Evolutionary conservation across 1,139 yeast genomes (phyloP), one percentile per base, ranked within the genome.

Genomic region (Yarrowia galli): DNA sequence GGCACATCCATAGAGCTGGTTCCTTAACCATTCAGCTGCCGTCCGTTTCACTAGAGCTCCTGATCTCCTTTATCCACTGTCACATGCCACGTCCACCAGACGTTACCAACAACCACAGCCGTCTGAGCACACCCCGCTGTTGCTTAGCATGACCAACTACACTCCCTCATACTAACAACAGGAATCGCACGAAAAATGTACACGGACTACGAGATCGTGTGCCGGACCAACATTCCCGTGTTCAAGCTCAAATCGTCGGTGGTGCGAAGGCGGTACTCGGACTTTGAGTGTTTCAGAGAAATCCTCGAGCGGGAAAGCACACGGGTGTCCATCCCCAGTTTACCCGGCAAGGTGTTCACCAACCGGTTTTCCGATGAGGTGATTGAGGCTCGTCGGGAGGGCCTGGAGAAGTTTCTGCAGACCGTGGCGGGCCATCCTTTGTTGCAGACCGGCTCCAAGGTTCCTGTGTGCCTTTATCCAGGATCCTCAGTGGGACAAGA

Each of bases 381-480:
- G 69, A 92, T 95, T 70, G 97, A 92, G 74, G 87, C 87, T 69
- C 83, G 99, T 73, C 82, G 97, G 69, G 87, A 84, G 72, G 98
- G 97, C 0, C 82, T 95, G 66, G 97, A 92, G 76, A 85, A 86
- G 75, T 95, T 96, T 78, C 77, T 95, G 54, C 84, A 85, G 68
- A 83, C 86, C 35, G 97, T 95, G 15, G 96, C 97, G 22, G 97
- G 97, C 12, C 99, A 95, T 77, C 99, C 99, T 1, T 80, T 95
- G 70, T 80, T 95, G 69, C 98, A 95, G 78, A 91, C 97, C 0
- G 97, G 97, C 0, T 87, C 95, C n/a, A 86, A 87, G 72, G 87
- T 91, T 0, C n/a, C 82, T 95, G 72, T 88, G 89, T 69, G 89
- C 93, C 65, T 95, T 95, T 74, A 87, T 95, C 67, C 98, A 93